Evolutionary conservation across 2,329 filamentous ascomycete species (phyloP).

Genomic region (Neopestalotiopsis sp.): DNA sequence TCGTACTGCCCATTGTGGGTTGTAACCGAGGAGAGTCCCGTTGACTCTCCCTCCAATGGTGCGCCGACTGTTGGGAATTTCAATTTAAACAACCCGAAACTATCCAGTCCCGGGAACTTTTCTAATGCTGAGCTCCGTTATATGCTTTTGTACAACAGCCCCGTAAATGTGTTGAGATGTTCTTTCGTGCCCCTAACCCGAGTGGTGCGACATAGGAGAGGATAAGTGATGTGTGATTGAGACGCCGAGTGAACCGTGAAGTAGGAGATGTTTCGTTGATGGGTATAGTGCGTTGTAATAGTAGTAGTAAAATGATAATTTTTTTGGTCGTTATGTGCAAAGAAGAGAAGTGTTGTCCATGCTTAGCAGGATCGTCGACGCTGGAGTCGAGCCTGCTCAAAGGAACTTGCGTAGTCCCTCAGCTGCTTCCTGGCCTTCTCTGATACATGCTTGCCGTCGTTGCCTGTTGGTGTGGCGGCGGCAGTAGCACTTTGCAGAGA

Average conservation of each 20-base stretch:
- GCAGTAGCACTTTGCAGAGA: slow-evolving; percentile 72
- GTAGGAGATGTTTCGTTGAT: slow-evolving; percentile 24
- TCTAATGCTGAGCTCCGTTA: slow-evolving; percentile 57
- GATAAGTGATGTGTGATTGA: slow-evolving; percentile 3
- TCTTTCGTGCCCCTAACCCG: slow-evolving; percentile 25
- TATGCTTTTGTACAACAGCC: slow-evolving; percentile 53
- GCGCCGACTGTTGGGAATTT: slow-evolving; percentile 27
- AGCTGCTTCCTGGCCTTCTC: slow-evolving; percentile 81
- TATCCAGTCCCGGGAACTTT: slow-evolving; percentile 39
- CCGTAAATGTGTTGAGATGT: slow-evolving; percentile 38
- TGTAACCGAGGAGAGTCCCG: not conserved
- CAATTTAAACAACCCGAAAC: not conserved
- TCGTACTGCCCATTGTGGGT: not conserved
- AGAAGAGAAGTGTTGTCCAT: not conserved
- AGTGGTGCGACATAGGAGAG: slow-evolving; percentile 24
- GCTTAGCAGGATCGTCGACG: slow-evolving; percentile 61
- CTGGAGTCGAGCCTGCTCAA: slow-evolving; percentile 77
- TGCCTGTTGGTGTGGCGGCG: slow-evolving; percentile 36
- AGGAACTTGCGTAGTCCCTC: slow-evolving; percentile 83
- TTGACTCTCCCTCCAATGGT: slow-evolving; percentile 27
- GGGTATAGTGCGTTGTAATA: slow-evolving; percentile 23
- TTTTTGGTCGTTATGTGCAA: not conserved
- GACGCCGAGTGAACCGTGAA: slow-evolving; percentile 3
- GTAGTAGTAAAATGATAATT: slow-evolving; percentile 7
- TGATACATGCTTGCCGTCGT: slow-evolving; percentile 65